These are phyloP conservation scores for Ophiostoma piceae DNA, from an alignment of 2,329 filamentous ascomycete genomes.

Conservation along the genomic window DNA sequence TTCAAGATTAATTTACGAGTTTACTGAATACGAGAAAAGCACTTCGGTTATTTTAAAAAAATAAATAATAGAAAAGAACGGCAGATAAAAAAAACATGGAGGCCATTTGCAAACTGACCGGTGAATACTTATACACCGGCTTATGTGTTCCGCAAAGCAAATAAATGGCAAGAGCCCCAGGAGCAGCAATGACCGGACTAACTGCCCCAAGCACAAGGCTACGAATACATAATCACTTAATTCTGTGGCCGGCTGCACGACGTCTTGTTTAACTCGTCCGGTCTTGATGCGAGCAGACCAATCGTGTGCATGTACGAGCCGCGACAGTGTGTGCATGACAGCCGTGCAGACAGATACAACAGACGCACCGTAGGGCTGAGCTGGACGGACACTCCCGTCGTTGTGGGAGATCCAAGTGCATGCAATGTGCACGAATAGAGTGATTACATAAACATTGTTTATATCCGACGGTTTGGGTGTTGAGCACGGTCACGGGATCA, in stretches of 20 bases:
- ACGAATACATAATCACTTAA: not conserved
- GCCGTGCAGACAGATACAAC: not conserved
- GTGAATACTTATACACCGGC: too few relatives aligned
- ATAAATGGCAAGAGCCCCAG: too few relatives aligned
- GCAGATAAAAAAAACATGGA: too few relatives aligned
- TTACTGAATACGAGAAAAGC: too few relatives aligned
- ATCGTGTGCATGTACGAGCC: not conserved
- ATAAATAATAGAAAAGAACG: too few relatives aligned
- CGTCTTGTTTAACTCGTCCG: not conserved
- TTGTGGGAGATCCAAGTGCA: not conserved
- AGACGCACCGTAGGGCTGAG: not conserved
- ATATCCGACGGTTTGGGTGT: not conserved
- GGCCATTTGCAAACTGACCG: too few relatives aligned
- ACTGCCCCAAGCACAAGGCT: too few relatives aligned
- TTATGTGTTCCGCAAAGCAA: too few relatives aligned
- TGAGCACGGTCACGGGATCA: slow-evolving; percentile 11
- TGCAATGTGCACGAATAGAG: not conserved
- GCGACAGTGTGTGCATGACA: not conserved
- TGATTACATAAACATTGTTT: slow-evolving; percentile 1
- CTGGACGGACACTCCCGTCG: not conserved
- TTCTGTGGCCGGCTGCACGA: not conserved
- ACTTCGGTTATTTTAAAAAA: too few relatives aligned
- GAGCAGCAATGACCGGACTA: too few relatives aligned
- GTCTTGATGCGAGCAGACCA: not conserved
- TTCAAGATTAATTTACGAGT: too few relatives aligned